phyloP scores from a whole-genome alignment of 371 early-diverging fungal species.

The Rhizoclosmatium hyalinum region DNA sequence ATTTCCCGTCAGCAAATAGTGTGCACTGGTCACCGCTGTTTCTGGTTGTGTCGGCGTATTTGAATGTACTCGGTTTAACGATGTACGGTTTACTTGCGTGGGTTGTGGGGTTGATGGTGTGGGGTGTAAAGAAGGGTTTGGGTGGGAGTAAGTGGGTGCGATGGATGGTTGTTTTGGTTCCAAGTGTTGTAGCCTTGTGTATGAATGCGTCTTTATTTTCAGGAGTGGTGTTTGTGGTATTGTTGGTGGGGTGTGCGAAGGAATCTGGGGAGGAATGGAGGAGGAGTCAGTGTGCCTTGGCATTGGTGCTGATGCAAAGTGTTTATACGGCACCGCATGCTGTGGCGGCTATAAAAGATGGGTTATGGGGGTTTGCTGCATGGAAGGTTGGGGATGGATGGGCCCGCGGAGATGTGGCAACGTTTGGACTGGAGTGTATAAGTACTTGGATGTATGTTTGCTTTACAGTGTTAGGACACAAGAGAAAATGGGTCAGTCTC shows the following conservation, averaged over 20 bases:
- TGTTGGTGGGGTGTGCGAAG: too few relatives aligned
- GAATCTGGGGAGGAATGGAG: too few relatives aligned
- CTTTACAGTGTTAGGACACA: neutral
- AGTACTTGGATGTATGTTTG: neutral
- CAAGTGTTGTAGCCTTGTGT: too few relatives aligned
- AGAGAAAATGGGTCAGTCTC: neutral
- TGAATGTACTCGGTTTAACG: neutral
- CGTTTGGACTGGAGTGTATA: neutral
- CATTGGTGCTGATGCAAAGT: neutral
- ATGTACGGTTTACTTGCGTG: too few relatives aligned
- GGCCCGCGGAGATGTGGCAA: neutral
- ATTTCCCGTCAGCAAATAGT: neutral
- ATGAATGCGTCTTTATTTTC: too few relatives aligned
- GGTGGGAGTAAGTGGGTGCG: too few relatives aligned
- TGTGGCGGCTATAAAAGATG: neutral
- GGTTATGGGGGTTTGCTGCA: neutral
- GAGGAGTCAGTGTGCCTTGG: too few relatives aligned
- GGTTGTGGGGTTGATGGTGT: too few relatives aligned
- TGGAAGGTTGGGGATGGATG: slow-evolving; percentile 2
- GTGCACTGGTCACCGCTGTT: neutral
- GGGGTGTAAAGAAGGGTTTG: too few relatives aligned
- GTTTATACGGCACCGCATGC: neutral
- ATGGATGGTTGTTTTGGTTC: too few relatives aligned
- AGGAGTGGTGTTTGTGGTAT: too few relatives aligned
- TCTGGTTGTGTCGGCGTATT: neutral